Conservation (phyloP, 805 yeast species). For the Starmera amethionina region DNA sequence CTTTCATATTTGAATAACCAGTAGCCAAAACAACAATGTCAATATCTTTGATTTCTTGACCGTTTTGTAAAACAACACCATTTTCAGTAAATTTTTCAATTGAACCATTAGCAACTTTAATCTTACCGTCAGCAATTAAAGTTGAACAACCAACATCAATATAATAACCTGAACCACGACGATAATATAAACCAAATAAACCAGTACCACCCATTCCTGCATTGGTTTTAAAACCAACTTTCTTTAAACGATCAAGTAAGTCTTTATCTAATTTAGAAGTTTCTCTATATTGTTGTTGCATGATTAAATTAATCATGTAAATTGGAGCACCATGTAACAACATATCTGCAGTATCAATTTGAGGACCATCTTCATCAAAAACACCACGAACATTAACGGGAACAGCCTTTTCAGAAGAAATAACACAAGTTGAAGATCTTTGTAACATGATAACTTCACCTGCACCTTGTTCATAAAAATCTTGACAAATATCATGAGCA, state of each 20-base stretch:
- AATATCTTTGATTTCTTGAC: constrained; percentile 22
- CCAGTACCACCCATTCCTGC: constrained; percentile 36
- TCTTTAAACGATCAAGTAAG: constrained; percentile 21
- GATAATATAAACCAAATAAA: constrained; percentile 27
- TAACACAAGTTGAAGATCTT: constrained; percentile 35
- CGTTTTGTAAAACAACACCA: constrained; percentile 31
- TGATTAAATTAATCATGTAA: constrained; percentile 22
- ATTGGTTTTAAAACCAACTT: constrained; percentile 30
- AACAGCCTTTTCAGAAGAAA: constrained; percentile 26
- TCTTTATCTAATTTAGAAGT: constrained; percentile 24
- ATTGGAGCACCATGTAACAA: constrained; percentile 26
- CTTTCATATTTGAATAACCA: constrained; percentile 33
- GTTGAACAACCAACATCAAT: constrained; percentile 35
- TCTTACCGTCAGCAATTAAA: constrained; percentile 28
- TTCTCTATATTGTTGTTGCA: constrained; percentile 28
- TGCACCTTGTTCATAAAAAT: constrained; percentile 34
- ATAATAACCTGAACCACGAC: constrained; percentile 38
- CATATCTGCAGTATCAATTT: constrained; percentile 29
- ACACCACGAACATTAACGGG: constrained; percentile 22
- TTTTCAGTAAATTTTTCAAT: constrained; percentile 26
- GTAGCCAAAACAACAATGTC: constrained; percentile 35
- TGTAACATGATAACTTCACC: constrained; percentile 31
- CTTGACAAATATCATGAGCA: constrained; percentile 36
- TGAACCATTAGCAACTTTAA: constrained; percentile 26
- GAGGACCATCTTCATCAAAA: constrained; percentile 27